Evolutionary conservation across 73 alveolate genomes (phyloP), one percentile per base, ranked within the genome.

Genomic region (Paramecium tetraurelia): DNA sequence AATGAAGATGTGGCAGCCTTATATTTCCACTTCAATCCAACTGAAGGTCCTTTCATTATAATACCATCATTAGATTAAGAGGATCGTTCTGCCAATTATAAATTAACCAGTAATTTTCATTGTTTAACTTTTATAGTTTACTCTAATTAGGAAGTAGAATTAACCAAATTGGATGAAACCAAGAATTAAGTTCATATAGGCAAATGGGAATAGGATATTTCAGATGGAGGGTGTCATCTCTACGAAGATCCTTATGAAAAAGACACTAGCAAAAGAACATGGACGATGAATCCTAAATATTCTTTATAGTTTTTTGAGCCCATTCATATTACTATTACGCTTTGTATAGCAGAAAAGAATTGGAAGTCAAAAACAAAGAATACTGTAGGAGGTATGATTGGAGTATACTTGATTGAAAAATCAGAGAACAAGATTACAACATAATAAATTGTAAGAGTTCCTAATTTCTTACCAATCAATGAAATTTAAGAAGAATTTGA

Each of bases 391-490:
- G 97, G 99, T 36, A 96, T 96, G 99, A 96, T 96, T 24, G 99
- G 98, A 29, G 89, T 96, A 48, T 96, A 96, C 70, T 92, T 96
- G 7, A 95, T 92, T 80, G 98, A 96, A 69, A 95, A 95, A 44
- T 92, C 93, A 38, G 95, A 86, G 22, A 71, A 93, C n/a, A 93
- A 93, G 24, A 86, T 77, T 16, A 44, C 95, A 0, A 58, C 71
- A 10, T 94, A 88, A 11, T 50, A 85, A 11, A 86, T 93, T 68
- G 86, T 93, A 16, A 58, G 93, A 29, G 35, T 59, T 27, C 88
- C 95, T 29, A 96, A 97, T 84, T 98, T 98, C 86, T 95, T 98
- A 90, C 99, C 99, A 24, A 95, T 97, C 96, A 96, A 98, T 83
- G 99, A 96, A 85, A 93, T 96, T 33, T 70, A 84, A 80, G 98